Conservation (phyloP, 441 rosid genomes). For the Erodium moschatum region DNA sequence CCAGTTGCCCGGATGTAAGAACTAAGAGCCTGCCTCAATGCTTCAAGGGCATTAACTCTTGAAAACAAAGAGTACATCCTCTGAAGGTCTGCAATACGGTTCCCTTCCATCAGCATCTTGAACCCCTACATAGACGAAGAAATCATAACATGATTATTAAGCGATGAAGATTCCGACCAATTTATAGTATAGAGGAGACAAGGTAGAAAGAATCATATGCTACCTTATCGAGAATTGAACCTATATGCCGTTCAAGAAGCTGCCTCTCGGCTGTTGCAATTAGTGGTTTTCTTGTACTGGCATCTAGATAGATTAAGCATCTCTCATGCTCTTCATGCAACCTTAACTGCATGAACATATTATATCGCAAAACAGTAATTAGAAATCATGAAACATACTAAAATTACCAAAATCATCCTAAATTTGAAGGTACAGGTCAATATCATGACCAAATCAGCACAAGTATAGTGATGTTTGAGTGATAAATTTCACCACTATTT, state of each 20-base stretch:
- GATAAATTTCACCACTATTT: no score
- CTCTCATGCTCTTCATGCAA: constrained; percentile 96
- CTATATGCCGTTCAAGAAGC: constrained; percentile 79
- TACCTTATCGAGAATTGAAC: constrained; percentile 89
- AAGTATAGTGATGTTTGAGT: no score
- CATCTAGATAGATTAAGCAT: constrained; percentile 82
- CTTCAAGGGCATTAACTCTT: constrained; percentile 78
- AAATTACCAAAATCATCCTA: neutral
- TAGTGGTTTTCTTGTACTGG: constrained; percentile 74
- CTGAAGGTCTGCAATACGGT: constrained; percentile 76
- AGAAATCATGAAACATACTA: constrained; percentile 2
- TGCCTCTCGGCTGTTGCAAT: constrained; percentile 78
- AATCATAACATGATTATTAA: constrained; percentile 9
- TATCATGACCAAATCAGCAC: neutral
- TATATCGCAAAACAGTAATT: constrained; percentile 11
- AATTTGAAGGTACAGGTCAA: neutral
- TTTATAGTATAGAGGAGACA: constrained; percentile 3
- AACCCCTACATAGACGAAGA: constrained; percentile 57
- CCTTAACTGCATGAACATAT: constrained; percentile 49
- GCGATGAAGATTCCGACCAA: constrained; percentile 13
- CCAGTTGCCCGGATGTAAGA: constrained; percentile 75
- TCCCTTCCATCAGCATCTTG: constrained; percentile 83
- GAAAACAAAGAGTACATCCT: constrained; percentile 68
- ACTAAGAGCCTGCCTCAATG: constrained; percentile 76
- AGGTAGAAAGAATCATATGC: neutral